Evolutionary conservation across 768 basidiomycete genomes (phyloP), one percentile per base, ranked within the genome.

Genomic region (Suillus americanus): DNA sequence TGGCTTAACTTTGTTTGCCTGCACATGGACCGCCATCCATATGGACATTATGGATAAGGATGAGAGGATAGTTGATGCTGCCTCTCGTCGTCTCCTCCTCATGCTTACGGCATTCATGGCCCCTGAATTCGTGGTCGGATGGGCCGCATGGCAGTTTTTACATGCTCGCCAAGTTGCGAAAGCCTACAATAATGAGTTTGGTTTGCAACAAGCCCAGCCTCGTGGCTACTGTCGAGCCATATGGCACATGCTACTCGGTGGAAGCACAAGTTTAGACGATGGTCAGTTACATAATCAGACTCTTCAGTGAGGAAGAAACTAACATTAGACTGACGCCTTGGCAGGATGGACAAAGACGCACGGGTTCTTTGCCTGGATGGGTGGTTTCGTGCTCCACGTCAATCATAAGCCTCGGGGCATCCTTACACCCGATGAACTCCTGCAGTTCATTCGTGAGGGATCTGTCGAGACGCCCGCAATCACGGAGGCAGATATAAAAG

Each of bases 21-120:
- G 77, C 64, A 71, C 69, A 28, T 78, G 76, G 77, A 68, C 68
- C 20, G 64, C 73, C 5, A 45, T 75, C 9, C 77, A 76, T 41
- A 71, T 69, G 13, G 73, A 78, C 64, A 69, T 78, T 23, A 72
- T 77, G 9, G 41, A 23, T 33, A 61, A 64, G 3, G 48, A 69
- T 9, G 68, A 69, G 10, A 54, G 63, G 5, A 25, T 8, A n/a
- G 38, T 54, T 28, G 48, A 43, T 23, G 18, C 56, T 18, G 35
- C 55, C 2, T 18, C 37, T 28, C 63, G 65, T 9, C 61, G 69
- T 30, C 28, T 73, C 7, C 30, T 54, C 25, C 33, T 71, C n/a
- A 72, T 73, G 62, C 45, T 73, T 33, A 60, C 66, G 62, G 67
- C 70, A 0, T 23, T 76, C 2, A 3, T 45, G 3, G 20, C 9